Base-by-base conservation (phyloP, 306 rosid genomes). In the Fragaria vesca region DNA sequence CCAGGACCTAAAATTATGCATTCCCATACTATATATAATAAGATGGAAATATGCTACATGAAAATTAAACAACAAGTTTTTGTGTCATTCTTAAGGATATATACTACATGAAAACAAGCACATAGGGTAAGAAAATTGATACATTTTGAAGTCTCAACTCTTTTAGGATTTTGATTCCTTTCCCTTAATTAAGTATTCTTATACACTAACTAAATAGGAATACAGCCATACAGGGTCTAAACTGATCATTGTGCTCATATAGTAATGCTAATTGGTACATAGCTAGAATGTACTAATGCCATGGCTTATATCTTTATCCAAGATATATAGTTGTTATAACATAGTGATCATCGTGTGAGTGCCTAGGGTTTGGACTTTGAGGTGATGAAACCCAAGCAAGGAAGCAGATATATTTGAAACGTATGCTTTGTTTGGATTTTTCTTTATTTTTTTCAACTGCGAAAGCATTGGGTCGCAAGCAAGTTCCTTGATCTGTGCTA, bases 401-500 rank as follows among this genome's bases (percentile, higher is more conserved):
- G 30, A 67, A 51, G 80, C 69, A 65, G 5, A 77, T 61, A 68
- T 69, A 80, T 61, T 80, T 76, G 82, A 86, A 83, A 66, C 75
- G 2, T 70, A 79, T 62, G 50, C 45, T 46, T 32, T 40, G 79
- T 52, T 65, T 60, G 47, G 47, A 66, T 17, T 47, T 60, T 69
- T 70, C 45, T 45, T 72, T 17, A 61, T 43, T 32, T 46, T 38
- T 52, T 77, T 46, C 24, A 45, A 60, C 46, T 81, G 63, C 46
- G 46, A 10, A 60, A 51, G 50, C 67, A 38, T 58, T 62, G 62
- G 73, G 63, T 73, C 62, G 50, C 54, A 54, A 58, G 72, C 69
- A 50, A 72, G 32, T 54, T 28, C 76, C 82, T 76, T 80, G 76
- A 82, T 76, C 81, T 79, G 66, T 70, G 84, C 75, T 66, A 42